A percentile compares a stretch with the other conserved stretches of the same genome.
Evolutionary conservation across 495 filamentous ascomycete species (phyloP).

Genomic region (Penicillium bovifimosum): DNA sequence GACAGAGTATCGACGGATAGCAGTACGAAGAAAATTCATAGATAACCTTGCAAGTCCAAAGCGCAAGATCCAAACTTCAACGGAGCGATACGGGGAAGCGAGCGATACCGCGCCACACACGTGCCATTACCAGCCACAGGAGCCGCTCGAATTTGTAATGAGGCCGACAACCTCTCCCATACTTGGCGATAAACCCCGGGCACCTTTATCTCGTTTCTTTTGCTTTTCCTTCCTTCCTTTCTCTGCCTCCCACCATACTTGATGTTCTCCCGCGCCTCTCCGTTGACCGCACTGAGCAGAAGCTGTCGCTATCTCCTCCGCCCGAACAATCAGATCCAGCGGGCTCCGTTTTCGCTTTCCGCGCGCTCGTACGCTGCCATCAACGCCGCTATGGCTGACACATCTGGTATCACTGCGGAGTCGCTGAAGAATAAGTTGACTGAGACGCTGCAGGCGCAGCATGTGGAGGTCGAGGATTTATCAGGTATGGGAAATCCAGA

Average conservation of each 20-base stretch:
- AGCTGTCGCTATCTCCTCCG: conserved; percentile 41
- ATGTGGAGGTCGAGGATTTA: conserved; percentile 90
- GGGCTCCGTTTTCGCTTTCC: conserved; percentile 35
- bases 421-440: conserved; percentile 63
- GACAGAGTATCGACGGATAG: conserved; percentile 24
- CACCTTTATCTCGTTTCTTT: neutral
- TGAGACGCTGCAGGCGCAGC: conserved; percentile 66
- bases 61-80: neutral
- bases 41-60: neutral
- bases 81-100: neutral
- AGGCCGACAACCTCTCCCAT: neutral
- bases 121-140: conserved; percentile 8
- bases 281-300: conserved; percentile 36
- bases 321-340: conserved; percentile 17
- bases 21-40: conserved; percentile 23
- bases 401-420: conserved; percentile 61
- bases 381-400: conserved; percentile 43
- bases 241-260: conserved; percentile 18
- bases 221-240: neutral
- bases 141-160: conserved; percentile 8
- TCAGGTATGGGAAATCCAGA: conserved; percentile 57
- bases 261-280: conserved; percentile 41
- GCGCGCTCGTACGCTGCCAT: conserved; percentile 37
- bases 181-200: conserved; percentile 5
- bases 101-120: conserved; percentile 2